A percentile compares a stretch with the other conserved stretches of the same genome.
These are phyloP conservation scores for Picochlorum sp. DNA, from an alignment of 139 green algal genomes.

Conservation along the genomic window DNA sequence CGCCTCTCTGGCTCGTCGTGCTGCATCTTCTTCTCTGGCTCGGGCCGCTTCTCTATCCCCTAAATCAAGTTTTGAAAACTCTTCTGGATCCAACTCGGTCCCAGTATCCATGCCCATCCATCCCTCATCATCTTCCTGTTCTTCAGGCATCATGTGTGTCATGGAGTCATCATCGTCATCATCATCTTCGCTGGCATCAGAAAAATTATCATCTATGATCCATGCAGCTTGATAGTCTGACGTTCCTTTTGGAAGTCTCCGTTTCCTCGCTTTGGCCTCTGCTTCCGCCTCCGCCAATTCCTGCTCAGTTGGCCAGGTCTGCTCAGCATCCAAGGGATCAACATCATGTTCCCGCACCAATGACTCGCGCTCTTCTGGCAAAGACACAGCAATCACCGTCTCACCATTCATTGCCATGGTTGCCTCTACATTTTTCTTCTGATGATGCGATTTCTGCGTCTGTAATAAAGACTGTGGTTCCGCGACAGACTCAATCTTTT, in stretches of 20 bases:
- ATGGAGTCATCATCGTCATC: slow-evolving; percentile 21
- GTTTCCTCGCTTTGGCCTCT: slow-evolving; percentile 24
- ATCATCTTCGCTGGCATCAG: slow-evolving; percentile 16
- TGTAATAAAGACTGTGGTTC: slow-evolving; percentile 25
- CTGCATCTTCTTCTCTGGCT: slow-evolving; percentile 13
- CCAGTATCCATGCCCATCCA: slow-evolving; percentile 12
- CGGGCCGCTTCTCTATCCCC: slow-evolving; percentile 28
- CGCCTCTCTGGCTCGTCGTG: slow-evolving; percentile 31
- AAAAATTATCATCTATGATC: slow-evolving; percentile 68
- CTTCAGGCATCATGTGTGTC: slow-evolving; percentile 10
- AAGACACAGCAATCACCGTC: slow-evolving; percentile 33
- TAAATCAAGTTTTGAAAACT: slow-evolving; percentile 31
- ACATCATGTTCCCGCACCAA: slow-evolving; percentile 59
- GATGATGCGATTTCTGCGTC: not conserved
- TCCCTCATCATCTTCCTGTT: slow-evolving; percentile 7
- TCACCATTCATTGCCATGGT: slow-evolving; percentile 19
- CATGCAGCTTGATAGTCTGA: slow-evolving; percentile 91
- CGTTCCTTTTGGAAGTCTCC: slow-evolving; percentile 61
- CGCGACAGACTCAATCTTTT: slow-evolving; percentile 37
- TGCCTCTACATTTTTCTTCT: slow-evolving; percentile 4
- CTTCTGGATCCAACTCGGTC: slow-evolving; percentile 34
- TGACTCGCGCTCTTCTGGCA: slow-evolving; percentile 39
- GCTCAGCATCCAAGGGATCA: slow-evolving; percentile 51
- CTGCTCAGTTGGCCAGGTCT: slow-evolving; percentile 90
- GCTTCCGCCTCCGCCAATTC: slow-evolving; percentile 32